Base-by-base conservation (phyloP, 1,139 yeast genomes). In the Pichia sp. region DNA sequence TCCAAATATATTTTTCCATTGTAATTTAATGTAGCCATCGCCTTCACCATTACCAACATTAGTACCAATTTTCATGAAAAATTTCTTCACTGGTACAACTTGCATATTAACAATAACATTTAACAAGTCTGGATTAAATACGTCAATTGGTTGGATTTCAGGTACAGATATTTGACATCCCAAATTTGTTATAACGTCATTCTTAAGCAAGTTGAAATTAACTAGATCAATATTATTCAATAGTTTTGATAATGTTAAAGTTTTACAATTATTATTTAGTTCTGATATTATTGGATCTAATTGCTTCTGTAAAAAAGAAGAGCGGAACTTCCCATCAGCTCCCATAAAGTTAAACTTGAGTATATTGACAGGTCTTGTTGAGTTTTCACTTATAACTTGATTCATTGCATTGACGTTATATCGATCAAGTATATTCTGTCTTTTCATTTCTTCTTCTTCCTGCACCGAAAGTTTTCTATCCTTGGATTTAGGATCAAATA, bases 11-110 rank as follows among this genome's bases (percentile, higher is more conserved):
- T 92, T 90, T 46, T 80, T 75, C 62, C 85, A 70, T 61, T 84
- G 89, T 53, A 86, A 77, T 44, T 85, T 83, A 42, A 88, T 74
- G 60, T 88, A 87, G 1, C 96, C 97, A 62, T 86, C 95, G 27
- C 97, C 97, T 69, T 89, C 96, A 26, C 95, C 95, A 61, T 90
- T 90, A 3, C 97, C 97, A 5, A 90, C 78, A 64, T 85, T 89
- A 7, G 96, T 90, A n/a, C 96, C 97, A 2, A 96, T 86, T 59
- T 83, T 84, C 52, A 94, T 89, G 53, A 77, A 77, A 60, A 85
- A 83, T 56, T 71, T 73, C 56, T 84, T 82, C 2, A 76, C 74
- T 0, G 94, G 94, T 13, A 72, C 53, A 2, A 84, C 57, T 46
- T 76, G 73, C 51, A 85, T 66, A n/a, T 74, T 72, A 0, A 89